phyloP scores from a whole-genome alignment of 371 early-diverging fungal genomes.

The Dinochytrium kinnereticum region DNA sequence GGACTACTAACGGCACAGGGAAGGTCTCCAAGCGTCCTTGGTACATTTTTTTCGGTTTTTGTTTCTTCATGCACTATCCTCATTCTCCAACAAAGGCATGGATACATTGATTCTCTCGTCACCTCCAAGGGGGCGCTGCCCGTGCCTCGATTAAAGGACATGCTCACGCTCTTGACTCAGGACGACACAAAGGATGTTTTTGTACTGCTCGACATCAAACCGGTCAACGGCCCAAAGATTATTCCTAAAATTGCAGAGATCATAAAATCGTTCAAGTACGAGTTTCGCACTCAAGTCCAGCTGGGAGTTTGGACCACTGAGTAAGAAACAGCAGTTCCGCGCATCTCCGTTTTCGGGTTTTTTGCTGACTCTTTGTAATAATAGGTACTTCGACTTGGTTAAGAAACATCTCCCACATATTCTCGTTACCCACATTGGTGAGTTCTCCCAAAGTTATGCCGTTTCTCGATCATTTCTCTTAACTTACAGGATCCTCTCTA shows the following conservation, averaged over 20 bases:
- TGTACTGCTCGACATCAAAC: slow-evolving; percentile 3
- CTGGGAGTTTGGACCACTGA: slow-evolving; percentile 8
- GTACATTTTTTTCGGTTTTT: neutral
- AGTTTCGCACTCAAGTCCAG: slow-evolving; percentile 11
- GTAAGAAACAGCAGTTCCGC: neutral
- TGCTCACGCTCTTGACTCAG: neutral
- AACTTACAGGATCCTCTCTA: neutral
- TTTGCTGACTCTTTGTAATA: neutral
- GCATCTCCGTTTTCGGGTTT: too few relatives aligned
- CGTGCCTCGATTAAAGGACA: slow-evolving; percentile 9
- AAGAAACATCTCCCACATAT: neutral
- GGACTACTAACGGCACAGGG: slow-evolving; percentile 9
- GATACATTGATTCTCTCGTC: slow-evolving; percentile 16
- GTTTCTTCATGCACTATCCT: too few relatives aligned
- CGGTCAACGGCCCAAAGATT: neutral
- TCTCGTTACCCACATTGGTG: slow-evolving; percentile 12
- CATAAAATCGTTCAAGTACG: slow-evolving; percentile 19
- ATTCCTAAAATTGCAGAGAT: slow-evolving; percentile 1
- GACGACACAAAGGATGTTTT: slow-evolving; percentile 14
- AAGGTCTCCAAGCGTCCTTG: neutral
- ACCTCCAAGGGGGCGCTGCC: slow-evolving; percentile 1
- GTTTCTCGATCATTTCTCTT: neutral
- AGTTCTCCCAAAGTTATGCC: too few relatives aligned
- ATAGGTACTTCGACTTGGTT: neutral
- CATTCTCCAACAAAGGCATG: neutral